Base-by-base conservation (phyloP, 108 stramenopile genomes). In the Nitzschia putrida region DNA sequence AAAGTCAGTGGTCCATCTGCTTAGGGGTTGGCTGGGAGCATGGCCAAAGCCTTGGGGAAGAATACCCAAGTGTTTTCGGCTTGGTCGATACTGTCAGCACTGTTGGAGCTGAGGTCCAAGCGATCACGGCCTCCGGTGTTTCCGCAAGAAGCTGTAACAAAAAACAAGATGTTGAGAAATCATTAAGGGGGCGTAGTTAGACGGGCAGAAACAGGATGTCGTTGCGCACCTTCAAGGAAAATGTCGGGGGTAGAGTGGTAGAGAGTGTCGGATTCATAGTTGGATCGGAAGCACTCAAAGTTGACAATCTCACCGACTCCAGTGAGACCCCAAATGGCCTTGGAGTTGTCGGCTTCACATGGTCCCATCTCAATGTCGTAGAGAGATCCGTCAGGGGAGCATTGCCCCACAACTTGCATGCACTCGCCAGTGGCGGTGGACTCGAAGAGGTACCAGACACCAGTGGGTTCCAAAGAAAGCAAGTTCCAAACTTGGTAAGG, bases 101-200 rank as follows among this genome's bases (percentile, higher is more conserved):
- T 63, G 61, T 63, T n/a, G 12, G 61, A 63, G 10, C 61, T 63
- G 18, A 63, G 44, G 22, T 63, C 61, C 61, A 63, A 63, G 44
- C 40, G 40, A 8, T 63, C 61, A 3, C 43, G 23, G 7, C 43
- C 44, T 10, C 61, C 61, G n/a, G 8, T 45, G 20, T 24, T 24
- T 8, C 18, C 40, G 43, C 61, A 63, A 18, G 16, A n/a, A 47
- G 61, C 61, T 49, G 18, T 49, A 18, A 34, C 29, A 34, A 34
- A 1, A 34, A 34, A 34, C 29, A 34, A 34, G 4, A 34, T 34
- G 29, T 3, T 34, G 29, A 34, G 29, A 34, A 4, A 34, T 34
- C 4, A 4, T 4, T 1, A 34, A 4, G 29, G 29, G 29, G 29
- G 29, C 29, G 29, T 4, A 34, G 29, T 4, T 4, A 1, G 4